Conservation (phyloP, 371 early-diverging fungal genomes). For the Chytridium lagenaria region DNA sequence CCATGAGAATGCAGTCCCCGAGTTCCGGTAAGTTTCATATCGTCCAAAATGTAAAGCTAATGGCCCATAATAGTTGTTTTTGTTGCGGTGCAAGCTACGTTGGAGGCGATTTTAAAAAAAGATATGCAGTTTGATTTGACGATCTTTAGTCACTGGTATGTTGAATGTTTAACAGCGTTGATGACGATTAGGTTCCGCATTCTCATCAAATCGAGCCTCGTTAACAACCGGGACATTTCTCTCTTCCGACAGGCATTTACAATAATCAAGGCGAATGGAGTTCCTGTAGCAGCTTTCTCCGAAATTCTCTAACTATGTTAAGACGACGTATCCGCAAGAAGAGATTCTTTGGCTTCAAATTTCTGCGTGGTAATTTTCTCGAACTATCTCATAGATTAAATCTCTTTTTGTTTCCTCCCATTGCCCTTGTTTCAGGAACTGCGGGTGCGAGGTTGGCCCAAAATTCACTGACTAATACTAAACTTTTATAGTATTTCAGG, state of each 20-base stretch:
- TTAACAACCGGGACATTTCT: conserved; percentile 15
- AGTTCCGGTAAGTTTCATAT: conserved; percentile 5
- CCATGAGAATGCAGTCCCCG: conserved; percentile 28
- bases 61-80: conserved; percentile 26
- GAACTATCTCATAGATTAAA: background rate
- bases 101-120: conserved; percentile 30
- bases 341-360: conserved; percentile 35
- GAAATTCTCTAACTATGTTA: background rate
- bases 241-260: conserved; percentile 29
- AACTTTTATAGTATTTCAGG: conserved; percentile 20
- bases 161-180: background rate
- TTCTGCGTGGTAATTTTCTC: conserved; percentile 40
- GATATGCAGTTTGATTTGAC: conserved; percentile 22
- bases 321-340: conserved; percentile 26
- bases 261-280: conserved; percentile 31
- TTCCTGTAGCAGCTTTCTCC: background rate
- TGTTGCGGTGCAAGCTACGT: conserved; percentile 26
- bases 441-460: conserved; percentile 34
- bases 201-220: conserved; percentile 27
- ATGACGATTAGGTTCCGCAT: conserved; percentile 27
- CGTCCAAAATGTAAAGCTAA: no score
- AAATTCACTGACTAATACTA: background rate
- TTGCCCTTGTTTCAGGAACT: conserved; percentile 19
- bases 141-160: conserved; percentile 31
- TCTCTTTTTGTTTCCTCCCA: background rate